Evolutionary conservation across 2,329 filamentous ascomycete genomes (phyloP), one percentile per base, ranked within the genome.

Genomic region (Leptographium lundbergii): DNA sequence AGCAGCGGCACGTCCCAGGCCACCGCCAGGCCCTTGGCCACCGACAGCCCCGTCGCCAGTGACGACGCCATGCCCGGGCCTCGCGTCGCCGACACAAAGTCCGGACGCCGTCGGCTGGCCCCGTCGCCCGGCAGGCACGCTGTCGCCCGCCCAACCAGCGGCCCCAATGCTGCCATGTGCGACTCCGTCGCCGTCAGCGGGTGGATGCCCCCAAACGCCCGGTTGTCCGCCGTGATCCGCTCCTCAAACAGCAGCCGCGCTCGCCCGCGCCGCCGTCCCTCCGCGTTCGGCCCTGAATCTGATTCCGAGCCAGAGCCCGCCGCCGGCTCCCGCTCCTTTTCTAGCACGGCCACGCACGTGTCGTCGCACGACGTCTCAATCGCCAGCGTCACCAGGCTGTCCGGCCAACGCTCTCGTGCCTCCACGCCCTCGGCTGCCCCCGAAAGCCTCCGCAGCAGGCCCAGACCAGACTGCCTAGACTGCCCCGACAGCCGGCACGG

Each of bases 301-400:
- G n/a, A n/a, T n/a, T n/a, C n/a, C n/a, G n/a, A n/a, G n/a, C n/a
- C n/a, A n/a, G n/a, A n/a, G 11, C n/a, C 27, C 63, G 32, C 10
- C 32, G 34, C 45, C 32, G 3, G 39, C 22, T 24, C 47, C 17
- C 11, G 50, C 22, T 71, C 66, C 65, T 84, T 86, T 58, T 88
- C 82, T 47, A 96, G 77, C 54, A 97, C 73, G 34, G 92, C 87
- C 24, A 96, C 91, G 60, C 88, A 91, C 1, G 91, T 96, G 74
- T 97, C 92, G 73, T 97, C 92, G 77, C 92, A 94, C 3, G 87
- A 91, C 11, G 87, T 87, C 70, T 94, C 89, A 68, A 94, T 91
- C 57, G 88, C 88, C 55, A 92, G 79, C 6, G 81, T 84, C 27
- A 66, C 60, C 2, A 65, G 57, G 36, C 60, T 62, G 54, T 57